phyloP scores from a whole-genome alignment of 495 filamentous ascomycete genomes.

The Penicillium samsonianum region DNA sequence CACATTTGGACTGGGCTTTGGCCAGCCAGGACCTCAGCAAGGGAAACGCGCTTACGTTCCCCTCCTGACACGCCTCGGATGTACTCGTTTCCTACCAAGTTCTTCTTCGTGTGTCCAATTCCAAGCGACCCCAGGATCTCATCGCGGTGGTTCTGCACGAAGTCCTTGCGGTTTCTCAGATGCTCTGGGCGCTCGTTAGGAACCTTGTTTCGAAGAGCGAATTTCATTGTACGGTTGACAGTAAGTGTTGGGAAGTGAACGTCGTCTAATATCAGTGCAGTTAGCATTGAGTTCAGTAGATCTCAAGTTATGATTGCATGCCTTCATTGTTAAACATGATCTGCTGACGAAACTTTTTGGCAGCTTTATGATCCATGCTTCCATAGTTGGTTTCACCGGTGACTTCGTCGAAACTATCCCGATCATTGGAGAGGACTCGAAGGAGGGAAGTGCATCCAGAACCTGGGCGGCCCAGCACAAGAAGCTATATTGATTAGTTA shows the following conservation, averaged over 20 bases:
- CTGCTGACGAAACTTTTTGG: constrained; percentile 38
- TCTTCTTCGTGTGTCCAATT: constrained; percentile 75
- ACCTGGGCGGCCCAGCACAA: constrained; percentile 48
- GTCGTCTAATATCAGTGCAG: constrained; percentile 54
- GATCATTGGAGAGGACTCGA: constrained; percentile 41
- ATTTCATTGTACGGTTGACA: constrained; percentile 80
- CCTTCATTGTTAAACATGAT: constrained; percentile 50
- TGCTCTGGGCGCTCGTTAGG: constrained; percentile 63
- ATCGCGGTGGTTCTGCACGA: constrained; percentile 66
- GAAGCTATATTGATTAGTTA: constrained; percentile 28
- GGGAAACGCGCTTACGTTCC: constrained; percentile 80
- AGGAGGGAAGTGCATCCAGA: constrained; percentile 48
- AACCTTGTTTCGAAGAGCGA: constrained; percentile 69
- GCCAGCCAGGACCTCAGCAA: constrained; percentile 69
- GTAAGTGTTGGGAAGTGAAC: constrained; percentile 79
- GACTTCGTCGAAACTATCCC: constrained; percentile 39
- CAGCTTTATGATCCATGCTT: constrained; percentile 38
- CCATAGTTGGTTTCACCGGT: constrained; percentile 36
- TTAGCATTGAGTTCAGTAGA: constrained; percentile 31
- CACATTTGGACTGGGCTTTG: constrained; percentile 77
- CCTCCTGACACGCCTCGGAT: constrained; percentile 81
- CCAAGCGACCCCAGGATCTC: constrained; percentile 76
- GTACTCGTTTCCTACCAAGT: constrained; percentile 79
- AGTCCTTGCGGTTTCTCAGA: constrained; percentile 49
- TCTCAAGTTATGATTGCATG: neutral